Percentiles rank a stretch among this genome's conserved stretches.
These are phyloP conservation scores for Boletellus sp. DNA, from an alignment of 768 basidiomycete species.

Conservation along the genomic window DNA sequence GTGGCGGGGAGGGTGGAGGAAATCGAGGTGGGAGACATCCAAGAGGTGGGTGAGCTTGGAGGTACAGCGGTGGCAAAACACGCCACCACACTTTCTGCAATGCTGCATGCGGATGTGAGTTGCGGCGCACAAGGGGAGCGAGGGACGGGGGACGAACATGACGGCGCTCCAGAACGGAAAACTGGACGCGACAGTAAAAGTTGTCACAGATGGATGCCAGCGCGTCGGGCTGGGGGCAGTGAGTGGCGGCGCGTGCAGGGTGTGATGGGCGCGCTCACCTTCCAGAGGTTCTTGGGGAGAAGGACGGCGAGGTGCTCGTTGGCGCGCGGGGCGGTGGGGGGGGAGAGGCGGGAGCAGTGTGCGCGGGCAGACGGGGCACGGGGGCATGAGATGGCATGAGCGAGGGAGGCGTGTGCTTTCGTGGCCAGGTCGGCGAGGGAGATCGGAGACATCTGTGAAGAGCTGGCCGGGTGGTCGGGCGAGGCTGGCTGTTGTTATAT, in stretches of 20 bases:
- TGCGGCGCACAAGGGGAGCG: not conserved
- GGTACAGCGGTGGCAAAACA: conserved; percentile 67
- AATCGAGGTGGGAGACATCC: conserved; percentile 67
- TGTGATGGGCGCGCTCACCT: conserved; percentile 40
- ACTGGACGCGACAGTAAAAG: conserved; percentile 62
- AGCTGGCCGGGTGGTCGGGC: not conserved
- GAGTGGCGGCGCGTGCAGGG: conserved; percentile 3
- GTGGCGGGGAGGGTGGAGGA: conserved; percentile 68
- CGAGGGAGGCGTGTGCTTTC: conserved; percentile 22
- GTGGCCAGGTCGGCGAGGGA: conserved; percentile 27
- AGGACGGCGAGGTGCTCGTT: conserved; percentile 81
- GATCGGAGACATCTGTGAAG: conserved; percentile 30
- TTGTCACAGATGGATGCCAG: conserved; percentile 65
- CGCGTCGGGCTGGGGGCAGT: conserved; percentile 51
- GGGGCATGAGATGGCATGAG: not conserved
- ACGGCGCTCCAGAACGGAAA: conserved; percentile 69
- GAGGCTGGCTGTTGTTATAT: conserved; percentile 27
- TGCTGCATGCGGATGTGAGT: conserved; percentile 46
- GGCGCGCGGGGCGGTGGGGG: conserved; percentile 22
- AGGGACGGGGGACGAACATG: conserved; percentile 50
- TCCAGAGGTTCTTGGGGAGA: conserved; percentile 68
- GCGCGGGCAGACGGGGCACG: no score
- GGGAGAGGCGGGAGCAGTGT: conserved; percentile 15
- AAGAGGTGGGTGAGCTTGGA: conserved; percentile 58
- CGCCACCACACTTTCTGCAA: conserved; percentile 80